Evolutionary conservation across 2,329 filamentous ascomycete genomes (phyloP), one percentile per base, ranked within the genome.

Genomic region (Scortechinia acanthostroma): DNA sequence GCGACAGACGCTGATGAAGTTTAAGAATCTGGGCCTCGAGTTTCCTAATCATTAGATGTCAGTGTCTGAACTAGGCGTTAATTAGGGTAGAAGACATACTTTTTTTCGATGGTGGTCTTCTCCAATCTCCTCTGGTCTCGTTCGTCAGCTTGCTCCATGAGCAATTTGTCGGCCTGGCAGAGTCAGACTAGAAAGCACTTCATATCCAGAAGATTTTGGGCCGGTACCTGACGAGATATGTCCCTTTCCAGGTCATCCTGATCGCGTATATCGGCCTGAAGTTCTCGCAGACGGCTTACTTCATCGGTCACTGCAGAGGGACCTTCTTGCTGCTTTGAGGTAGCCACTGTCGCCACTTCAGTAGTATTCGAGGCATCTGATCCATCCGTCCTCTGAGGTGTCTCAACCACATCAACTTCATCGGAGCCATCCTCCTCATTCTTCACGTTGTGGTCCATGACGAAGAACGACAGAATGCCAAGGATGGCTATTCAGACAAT

Each of bases 201-300:
- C 73, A 66, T n/a, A n/a, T n/a, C n/a, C n/a, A n/a, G n/a, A n/a
- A n/a, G n/a, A n/a, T n/a, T n/a, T n/a, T n/a, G n/a, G n/a, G n/a
- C n/a, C 45, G 74, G 80, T 3, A 79, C 80, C 52, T 84, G 74
- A 15, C 72, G 59, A 1, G 77, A 77, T 50, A 97, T 94, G 56
- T 95, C 90, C 49, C 89, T 77, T 62, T 96, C 91, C 17, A 97
- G 68, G 48, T 96, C 91, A 66, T 91, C 84, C 61, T 97, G 91
- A 55, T 95, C 82, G 47, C 88, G 81, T 19, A 93, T 80, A 47
- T 83, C 74, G 44, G 81, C 76, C 3, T 84, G 81, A 33, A 90
- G 66, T 37, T 75, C 75, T 47, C 73, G 70, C 21, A 90, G 66
- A 17, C 35, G 35, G 17, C 35, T 40, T 40, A 17, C 35, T 17